Evolutionary conservation across 2,329 filamentous ascomycete species (phyloP), one percentile per base, ranked within the genome.

Genomic region (Eutypella sp.): DNA sequence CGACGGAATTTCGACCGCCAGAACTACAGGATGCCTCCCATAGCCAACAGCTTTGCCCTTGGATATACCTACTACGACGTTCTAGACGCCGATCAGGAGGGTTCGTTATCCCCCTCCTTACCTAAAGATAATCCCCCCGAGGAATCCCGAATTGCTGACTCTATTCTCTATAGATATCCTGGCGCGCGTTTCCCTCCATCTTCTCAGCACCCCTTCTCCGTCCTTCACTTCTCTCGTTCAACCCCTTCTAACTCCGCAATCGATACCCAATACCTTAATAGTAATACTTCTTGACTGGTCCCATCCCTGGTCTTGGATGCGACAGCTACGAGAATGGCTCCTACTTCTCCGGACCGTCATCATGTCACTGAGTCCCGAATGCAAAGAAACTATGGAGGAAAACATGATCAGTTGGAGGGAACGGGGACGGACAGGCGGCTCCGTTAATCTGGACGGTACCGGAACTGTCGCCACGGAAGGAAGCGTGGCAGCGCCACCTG

Each of bases 51-150:
- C 62, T 96, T 95, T 67, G 91, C 91, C 10, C 71, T 96, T 48
- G 91, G 91, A 42, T 96, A 96, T 65, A 96, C 91, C 44, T 96
- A 96, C 69, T 89, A 95, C 65, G 89, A 96, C 68, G 89, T 96
- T 31, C 76, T 96, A 31, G 91, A 96, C 67, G 86, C 89, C 46
- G 91, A 96, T 63, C 90, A 95, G 66, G 92, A 96, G 75, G 88
- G 88, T 90, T 68, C 48, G 67, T 59, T 16, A n/a, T 27, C 20
- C 20, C 24, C 5, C 20, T 33, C 5, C 29, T 31, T n/a, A 19
- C 10, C 9, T 37, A 90, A 89, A 95, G 68, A 89, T 84, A 18
- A 78, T 15, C 39, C 42, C 27, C 29, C 18, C 36, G 31, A 47
- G 40, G 22, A 22, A 18, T 18, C 41, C 39, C 36, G 23, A 31